Base-by-base conservation (phyloP, 1,284 basidiomycete species). In the Ustilago sp. region DNA sequence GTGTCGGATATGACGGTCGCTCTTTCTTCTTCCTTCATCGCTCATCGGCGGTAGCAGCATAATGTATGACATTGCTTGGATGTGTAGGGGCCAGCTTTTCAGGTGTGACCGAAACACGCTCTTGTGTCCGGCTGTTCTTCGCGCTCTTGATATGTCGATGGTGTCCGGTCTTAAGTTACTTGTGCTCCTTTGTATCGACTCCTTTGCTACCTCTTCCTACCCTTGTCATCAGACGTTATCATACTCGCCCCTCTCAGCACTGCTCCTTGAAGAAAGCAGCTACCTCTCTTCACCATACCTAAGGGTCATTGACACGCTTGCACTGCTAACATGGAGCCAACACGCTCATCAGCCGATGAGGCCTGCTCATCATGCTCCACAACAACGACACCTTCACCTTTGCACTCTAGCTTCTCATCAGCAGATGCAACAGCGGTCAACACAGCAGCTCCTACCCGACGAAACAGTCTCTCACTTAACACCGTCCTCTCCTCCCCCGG, bases 371-470 rank as follows among this genome's bases (percentile, higher is more conserved):
- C 69, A 28, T 47, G 56, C 31, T 64, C 23, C 23, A 28, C 63
- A 12, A 58, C 63, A 38, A 35, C 63, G 38, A 48, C 51, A 17
- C 41, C 61, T 38, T 55, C 68, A 23, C 58, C 70, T n/a, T 19
- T 51, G 2, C 69, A 67, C 23, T 72, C 71, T 4, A 61, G 38
- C 38, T 58, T 68, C 4, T 58, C 65, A 11, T 74, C 71, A n/a
- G 62, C 68, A 8, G 68, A 75, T 15, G 63, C 73, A n/a, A 75
- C 73, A 0, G 73, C 73, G 31, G 73, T 75, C 60, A 75, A 75
- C 58, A 70, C 68, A 4, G 73, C 73, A 3, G 73, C 65, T 4
- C 73, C 68, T n/a, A 67, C 73, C 9, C 67, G 73, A 57, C 59
- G 73, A n/a, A 75, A 75, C 73, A 72, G 70, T 58, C 13, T 75